Base-by-base conservation (phyloP, 2,329 filamentous ascomycete genomes). In the Hymenoscyphus scutula region DNA sequence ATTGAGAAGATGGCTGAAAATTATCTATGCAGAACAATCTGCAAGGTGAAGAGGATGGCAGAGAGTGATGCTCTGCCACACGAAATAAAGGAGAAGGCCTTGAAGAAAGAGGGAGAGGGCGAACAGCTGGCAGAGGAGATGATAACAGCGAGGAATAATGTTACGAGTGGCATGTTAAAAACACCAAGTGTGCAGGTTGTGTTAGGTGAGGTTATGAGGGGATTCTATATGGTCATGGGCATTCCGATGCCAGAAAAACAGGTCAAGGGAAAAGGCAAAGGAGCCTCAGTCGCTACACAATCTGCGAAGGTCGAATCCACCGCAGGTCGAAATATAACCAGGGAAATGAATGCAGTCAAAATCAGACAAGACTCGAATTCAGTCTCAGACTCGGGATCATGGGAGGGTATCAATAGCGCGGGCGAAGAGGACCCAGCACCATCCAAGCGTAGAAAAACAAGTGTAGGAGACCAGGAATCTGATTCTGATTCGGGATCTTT, bases 161-260 rank as follows among this genome's bases (percentile, higher is more conserved):
- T 85, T n/a, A 74, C 77, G 60, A 82, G 81, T 62, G 75, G 83
- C 58, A 70, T 86, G 67, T 82, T 78, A 67, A 84, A 84, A 69
- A 80, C 81, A 60, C 79, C 79, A 62, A 76, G 76, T 7, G 82
- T 84, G 32, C 82, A 80, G 72, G 78, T 81, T 63, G 78, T 76
- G 2, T 73, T 84, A 62, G 75, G 75, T 38, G 73, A 76, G 59
- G 70, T 76, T 11, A 66, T 75, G 29, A 66, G 63, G 8, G 69
- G 66, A 23, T 69, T 74, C 61, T 72, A 72, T 67, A 61, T 65
- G 59, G 66, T 69, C 25, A 68, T 74, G 60, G 69, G 69, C 11
- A 70, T 75, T 41, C 69, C 71, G 15, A 65, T 66, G 25, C 69
- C 70, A 10, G 67, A 62, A n/a, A 67, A 63, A 37, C 51, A 19